These are phyloP conservation scores for Russula abietina DNA, from an alignment of 768 basidiomycete species.

Conservation along the genomic window DNA sequence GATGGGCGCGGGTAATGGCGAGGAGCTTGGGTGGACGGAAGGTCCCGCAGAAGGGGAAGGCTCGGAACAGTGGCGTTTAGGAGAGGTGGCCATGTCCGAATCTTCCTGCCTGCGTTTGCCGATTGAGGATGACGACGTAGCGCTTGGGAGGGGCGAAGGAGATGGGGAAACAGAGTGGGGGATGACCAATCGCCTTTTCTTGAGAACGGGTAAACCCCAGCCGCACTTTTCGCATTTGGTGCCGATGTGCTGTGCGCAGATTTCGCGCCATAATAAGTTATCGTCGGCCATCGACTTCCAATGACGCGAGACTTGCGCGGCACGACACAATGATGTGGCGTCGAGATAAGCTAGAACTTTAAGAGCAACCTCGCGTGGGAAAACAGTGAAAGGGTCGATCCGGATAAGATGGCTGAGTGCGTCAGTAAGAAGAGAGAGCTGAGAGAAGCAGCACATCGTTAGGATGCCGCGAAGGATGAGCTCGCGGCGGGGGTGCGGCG, in stretches of 20 bases:
- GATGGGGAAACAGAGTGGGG: slow-evolving; percentile 33
- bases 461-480: slow-evolving; percentile 95
- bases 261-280: slow-evolving; percentile 89
- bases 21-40: background rate
- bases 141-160: slow-evolving; percentile 29
- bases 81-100: slow-evolving; percentile 9
- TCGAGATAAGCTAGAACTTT: slow-evolving; percentile 86
- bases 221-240: slow-evolving; percentile 95
- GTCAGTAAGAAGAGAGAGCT: slow-evolving; percentile 92
- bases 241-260: slow-evolving; percentile 98
- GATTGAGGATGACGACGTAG: slow-evolving; percentile 25
- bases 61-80: slow-evolving; percentile 16
- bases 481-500: slow-evolving; percentile 82
- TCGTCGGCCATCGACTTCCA: slow-evolving; percentile 94
- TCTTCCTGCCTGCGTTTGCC: slow-evolving; percentile 40
- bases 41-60: background rate
- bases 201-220: slow-evolving; percentile 91
- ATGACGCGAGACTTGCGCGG: slow-evolving; percentile 78
- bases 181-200: slow-evolving; percentile 53
- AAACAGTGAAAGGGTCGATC: slow-evolving; percentile 86
- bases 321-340: slow-evolving; percentile 87
- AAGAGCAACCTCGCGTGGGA: slow-evolving; percentile 86
- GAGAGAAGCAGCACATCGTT: slow-evolving; percentile 99
- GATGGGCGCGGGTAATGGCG: slow-evolving; percentile 1
- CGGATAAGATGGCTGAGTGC: slow-evolving; percentile 89